Percentiles rank a stretch among this genome's conserved stretches.
These are phyloP conservation scores for Cytospora piceae DNA, from an alignment of 2,329 filamentous ascomycete species.

Conservation along the genomic window DNA sequence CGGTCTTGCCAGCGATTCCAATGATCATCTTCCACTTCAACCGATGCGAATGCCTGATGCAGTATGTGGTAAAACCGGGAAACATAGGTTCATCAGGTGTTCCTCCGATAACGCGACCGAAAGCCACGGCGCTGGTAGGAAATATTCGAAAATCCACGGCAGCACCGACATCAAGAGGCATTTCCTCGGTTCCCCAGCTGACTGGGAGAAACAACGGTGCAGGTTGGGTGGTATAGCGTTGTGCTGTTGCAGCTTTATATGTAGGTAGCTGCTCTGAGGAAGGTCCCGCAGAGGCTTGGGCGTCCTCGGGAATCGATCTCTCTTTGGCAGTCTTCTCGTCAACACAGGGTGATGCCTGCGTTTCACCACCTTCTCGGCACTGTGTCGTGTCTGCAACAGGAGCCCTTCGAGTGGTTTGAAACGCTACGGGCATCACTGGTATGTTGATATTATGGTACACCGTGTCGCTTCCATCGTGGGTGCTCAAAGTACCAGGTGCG, in stretches of 20 bases:
- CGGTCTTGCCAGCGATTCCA: conserved; percentile 8
- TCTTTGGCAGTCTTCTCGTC: not conserved
- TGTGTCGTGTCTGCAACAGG: not conserved
- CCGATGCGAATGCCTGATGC: conserved; percentile 34
- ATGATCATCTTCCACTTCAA: conserved; percentile 33
- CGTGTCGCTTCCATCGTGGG: conserved; percentile 1
- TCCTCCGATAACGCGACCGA: not conserved
- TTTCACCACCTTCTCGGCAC: not conserved
- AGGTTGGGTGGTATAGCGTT: not conserved
- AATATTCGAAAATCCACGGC: not conserved
- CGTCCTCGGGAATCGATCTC: not conserved
- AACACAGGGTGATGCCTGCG: not conserved
- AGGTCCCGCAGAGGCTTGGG: not conserved
- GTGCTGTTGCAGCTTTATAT: not conserved
- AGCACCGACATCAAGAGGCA: conserved; percentile 16
- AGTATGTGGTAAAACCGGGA: conserved; percentile 36
- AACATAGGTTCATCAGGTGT: conserved; percentile 9
- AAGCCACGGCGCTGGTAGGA: not conserved
- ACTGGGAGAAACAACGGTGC: conserved; percentile 9
- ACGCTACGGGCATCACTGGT: not conserved
- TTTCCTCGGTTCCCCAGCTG: not conserved
- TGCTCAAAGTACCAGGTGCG: conserved; percentile 26
- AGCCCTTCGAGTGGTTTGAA: not conserved
- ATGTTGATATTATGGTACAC: not conserved
- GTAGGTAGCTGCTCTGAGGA: conserved; percentile 3